Evolutionary conservation across 768 basidiomycete genomes (phyloP).

Genomic region (Lactifluus subvellereus): DNA sequence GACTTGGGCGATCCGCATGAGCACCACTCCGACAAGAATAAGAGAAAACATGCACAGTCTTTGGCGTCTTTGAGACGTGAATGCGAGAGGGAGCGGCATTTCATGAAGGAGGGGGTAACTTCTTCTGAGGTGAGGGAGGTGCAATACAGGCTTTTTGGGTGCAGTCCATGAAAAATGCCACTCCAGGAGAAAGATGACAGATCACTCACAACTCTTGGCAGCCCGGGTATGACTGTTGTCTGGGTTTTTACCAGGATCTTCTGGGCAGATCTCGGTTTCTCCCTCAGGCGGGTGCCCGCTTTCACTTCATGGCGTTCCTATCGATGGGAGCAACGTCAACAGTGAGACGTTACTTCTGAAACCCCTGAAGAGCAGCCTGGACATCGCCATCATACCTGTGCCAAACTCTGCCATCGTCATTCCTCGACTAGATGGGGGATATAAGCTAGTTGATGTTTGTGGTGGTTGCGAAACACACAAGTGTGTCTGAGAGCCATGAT

Average conservation of each 20-base stretch:
- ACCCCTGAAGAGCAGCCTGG: slow-evolving; percentile 60
- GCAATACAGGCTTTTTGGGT: slow-evolving; percentile 46
- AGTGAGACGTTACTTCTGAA: slow-evolving; percentile 59
- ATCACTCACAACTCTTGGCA: slow-evolving; percentile 27
- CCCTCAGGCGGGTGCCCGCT: slow-evolving; percentile 67
- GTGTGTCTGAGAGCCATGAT: slow-evolving; percentile 65
- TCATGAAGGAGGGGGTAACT: slow-evolving; percentile 39
- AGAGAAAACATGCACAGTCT: slow-evolving; percentile 26
- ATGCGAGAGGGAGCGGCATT: slow-evolving; percentile 21
- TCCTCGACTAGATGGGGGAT: slow-evolving; percentile 69
- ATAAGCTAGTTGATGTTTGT: slow-evolving; percentile 68
- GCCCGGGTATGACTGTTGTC: slow-evolving; percentile 23
- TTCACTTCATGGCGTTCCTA: slow-evolving; percentile 64
- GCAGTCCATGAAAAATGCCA: neutral
- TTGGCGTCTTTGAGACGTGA: slow-evolving; percentile 30
- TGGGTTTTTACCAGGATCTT: slow-evolving; percentile 23
- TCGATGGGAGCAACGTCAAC: slow-evolving; percentile 51
- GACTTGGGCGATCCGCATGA: slow-evolving; percentile 25
- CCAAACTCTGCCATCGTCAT: slow-evolving; percentile 76
- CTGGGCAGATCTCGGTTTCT: slow-evolving; percentile 39
- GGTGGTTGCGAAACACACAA: slow-evolving; percentile 71
- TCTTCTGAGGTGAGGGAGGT: slow-evolving; percentile 49
- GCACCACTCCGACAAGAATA: slow-evolving; percentile 8
- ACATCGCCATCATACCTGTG: slow-evolving; percentile 71
- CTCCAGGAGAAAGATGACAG: neutral